These are phyloP conservation scores for Dispira parvispora DNA, from an alignment of 192 early-diverging fungal genomes.

Conservation along the genomic window DNA sequence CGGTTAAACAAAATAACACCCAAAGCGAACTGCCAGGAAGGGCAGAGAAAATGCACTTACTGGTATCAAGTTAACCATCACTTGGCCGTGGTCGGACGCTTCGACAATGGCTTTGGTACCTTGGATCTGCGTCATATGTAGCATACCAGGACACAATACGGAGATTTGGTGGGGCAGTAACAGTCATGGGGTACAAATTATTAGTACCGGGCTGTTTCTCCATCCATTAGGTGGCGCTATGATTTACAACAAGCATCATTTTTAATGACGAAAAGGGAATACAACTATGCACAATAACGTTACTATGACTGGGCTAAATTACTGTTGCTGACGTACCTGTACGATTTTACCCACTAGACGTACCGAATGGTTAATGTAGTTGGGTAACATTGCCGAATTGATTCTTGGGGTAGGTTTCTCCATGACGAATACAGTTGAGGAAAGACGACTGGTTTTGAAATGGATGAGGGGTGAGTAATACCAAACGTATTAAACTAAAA, in stretches of 20 bases:
- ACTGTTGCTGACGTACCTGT: slow-evolving; percentile 19
- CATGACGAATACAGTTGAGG: slow-evolving; percentile 11
- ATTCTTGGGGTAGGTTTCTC: slow-evolving; percentile 36
- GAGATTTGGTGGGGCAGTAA: no score
- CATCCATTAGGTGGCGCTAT: no score
- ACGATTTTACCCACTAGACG: slow-evolving; percentile 34
- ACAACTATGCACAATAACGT: no score
- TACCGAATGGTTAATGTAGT: slow-evolving; percentile 27
- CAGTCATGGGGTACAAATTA: no score
- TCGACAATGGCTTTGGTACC: slow-evolving; percentile 1
- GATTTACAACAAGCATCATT: no score
- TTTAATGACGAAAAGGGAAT: no score
- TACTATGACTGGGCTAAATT: no score
- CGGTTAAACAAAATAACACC: background rate
- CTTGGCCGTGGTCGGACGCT: slow-evolving; percentile 3
- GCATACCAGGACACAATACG: no score
- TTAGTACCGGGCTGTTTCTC: no score
- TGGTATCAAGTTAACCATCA: background rate
- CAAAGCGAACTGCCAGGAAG: background rate
- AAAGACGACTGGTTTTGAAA: no score
- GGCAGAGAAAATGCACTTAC: background rate
- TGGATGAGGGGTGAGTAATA: no score
- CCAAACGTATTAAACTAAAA: no score
- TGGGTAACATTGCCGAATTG: slow-evolving; percentile 36
- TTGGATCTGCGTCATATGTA: background rate